Base-by-base conservation (phyloP, 2,329 filamentous ascomycete species). In the Kalaharituber pfeilii region DNA sequence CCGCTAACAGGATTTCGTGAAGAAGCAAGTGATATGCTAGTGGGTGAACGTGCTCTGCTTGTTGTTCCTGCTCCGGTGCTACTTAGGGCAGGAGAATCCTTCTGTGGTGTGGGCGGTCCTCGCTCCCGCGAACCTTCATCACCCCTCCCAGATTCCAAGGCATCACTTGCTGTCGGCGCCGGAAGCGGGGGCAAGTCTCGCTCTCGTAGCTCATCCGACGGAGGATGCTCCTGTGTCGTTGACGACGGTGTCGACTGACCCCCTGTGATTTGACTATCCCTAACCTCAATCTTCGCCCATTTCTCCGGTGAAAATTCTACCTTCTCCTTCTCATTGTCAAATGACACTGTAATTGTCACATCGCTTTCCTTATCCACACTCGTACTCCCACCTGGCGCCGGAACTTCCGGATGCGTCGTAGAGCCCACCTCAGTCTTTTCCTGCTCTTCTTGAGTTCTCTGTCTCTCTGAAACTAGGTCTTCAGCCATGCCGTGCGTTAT, bases 1-100 rank as follows among this genome's bases (percentile, higher is more conserved):
- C 59, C 59, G 13, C 30, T 50, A 22, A 11, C 26, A 13, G 47
- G 47, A 22, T 28, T 30, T 28, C 24, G 28, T 11, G 47, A 50
- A 18, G 47, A 50, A 20, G 47, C 47, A 13, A 50, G 25, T 13
- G 47, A 50, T 9, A 50, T 28, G 26, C n/a, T 50, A 11, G 25
- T 28, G 22, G 7, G 25, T 27, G 25, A 30, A 2, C 25, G 9
- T 27, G 18, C 47, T 28, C 47, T 20, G 22, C 13, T 13, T 1
- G 44, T 13, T 13, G 13, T 22, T 28, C 26, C 30, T 26, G 47
- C 9, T 5, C 9, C 15, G 9, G 25, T 15, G 28, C 9, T 28
- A 30, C 9, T 2, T 15, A 28, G 15, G 3, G 28, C 26, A 22
- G 18, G 44, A 18, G 44, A 26, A 28, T 28, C 27, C 8, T 28